Base-by-base conservation (phyloP, 1,139 yeast genomes). In the Yamadazyma oceani region DNA sequence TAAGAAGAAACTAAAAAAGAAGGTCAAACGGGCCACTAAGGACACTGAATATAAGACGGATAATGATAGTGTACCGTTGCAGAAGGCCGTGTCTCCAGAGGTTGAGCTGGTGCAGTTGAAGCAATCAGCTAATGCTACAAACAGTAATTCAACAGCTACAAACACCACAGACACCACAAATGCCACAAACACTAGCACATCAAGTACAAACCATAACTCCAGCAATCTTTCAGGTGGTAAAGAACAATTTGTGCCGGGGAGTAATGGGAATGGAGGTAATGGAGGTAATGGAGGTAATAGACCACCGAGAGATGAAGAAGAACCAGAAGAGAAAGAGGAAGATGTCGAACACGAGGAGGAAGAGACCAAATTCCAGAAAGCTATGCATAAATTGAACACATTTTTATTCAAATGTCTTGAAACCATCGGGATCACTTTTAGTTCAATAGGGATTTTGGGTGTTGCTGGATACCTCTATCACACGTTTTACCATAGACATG, bases 381-480 rank as follows among this genome's bases (percentile, higher is more conserved):
- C 36, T 4, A 25, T 49, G 12, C 32, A 37, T 13, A 45, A 31
- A 33, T 37, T 54, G 15, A 45, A 46, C 3, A 30, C 30, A 9
- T 49, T 49, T 26, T 31, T 49, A 3, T 40, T 71, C 51, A 85
- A 82, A 53, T 76, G 85, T 42, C 51, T 78, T 2, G 95, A 86
- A 53, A 80, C 95, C 0, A 81, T 84, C 1, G 82, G 87, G 2
- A 80, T 86, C 34, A 85, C 92, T 21, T 67, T 85, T 38, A 80
- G 88, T n/a, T 82, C 94, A 2, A 62, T 86, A 17, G 73, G 80
- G 2, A 78, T 86, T 34, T 67, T 86, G 16, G 94, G 86, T 0
- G 60, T 81, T 4, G 85, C 94, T 2, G 95, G 95, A 2, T 59
- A 78, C 17, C 54, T 77, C 12, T 86, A 86, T 55, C 95, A 86